A percentile compares a stretch with the other conserved stretches of the same genome.
These are phyloP conservation scores for Chalaropsis ovoidea DNA, from an alignment of 2,329 filamentous ascomycete genomes.

Conservation along the genomic window DNA sequence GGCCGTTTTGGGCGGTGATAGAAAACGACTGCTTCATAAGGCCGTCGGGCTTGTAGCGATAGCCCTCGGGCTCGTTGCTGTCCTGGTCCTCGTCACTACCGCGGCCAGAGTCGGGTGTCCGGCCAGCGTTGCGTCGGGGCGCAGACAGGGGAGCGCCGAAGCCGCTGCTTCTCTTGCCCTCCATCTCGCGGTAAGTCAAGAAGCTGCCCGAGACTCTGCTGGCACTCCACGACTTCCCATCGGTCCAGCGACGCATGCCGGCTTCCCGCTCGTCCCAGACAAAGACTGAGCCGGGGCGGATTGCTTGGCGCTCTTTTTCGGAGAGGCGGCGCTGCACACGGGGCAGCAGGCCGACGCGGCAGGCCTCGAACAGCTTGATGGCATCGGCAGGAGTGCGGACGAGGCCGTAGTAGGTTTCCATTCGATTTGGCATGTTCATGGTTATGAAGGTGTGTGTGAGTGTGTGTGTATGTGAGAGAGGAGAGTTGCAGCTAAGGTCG, in stretches of 20 bases:
- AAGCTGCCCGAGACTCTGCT: conserved; percentile 96
- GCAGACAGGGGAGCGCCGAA: conserved; percentile 46
- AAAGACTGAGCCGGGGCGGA: conserved; percentile 92
- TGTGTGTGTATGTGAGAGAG: not conserved
- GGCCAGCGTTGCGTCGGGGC: conserved; percentile 47
- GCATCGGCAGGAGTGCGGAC: conserved; percentile 94
- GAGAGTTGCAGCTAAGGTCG: not conserved
- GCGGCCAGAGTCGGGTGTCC: conserved; percentile 73
- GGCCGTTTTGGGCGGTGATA: conserved; percentile 79
- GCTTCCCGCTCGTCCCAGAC: conserved; percentile 99
- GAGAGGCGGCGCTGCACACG: conserved; percentile 87
- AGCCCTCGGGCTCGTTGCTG: conserved; percentile 77
- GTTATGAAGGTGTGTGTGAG: not conserved
- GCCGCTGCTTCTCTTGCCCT: conserved; percentile 82
- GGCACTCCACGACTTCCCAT: conserved; percentile 98
- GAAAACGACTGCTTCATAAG: conserved; percentile 99
- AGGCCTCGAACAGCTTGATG: conserved; percentile 97
- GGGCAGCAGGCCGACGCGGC: conserved; percentile 75
- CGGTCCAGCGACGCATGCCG: conserved; percentile 96
- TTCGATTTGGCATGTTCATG: conserved; percentile 36
- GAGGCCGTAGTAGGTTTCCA: conserved; percentile 95
- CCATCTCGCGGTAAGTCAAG: conserved; percentile 95
- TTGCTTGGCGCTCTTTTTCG: conserved; percentile 93
- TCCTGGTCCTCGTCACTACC: conserved; percentile 79
- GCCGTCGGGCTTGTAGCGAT: conserved; percentile 89